Conservation (phyloP, 2,329 filamentous ascomycete species). For the Esteya vermicola region DNA sequence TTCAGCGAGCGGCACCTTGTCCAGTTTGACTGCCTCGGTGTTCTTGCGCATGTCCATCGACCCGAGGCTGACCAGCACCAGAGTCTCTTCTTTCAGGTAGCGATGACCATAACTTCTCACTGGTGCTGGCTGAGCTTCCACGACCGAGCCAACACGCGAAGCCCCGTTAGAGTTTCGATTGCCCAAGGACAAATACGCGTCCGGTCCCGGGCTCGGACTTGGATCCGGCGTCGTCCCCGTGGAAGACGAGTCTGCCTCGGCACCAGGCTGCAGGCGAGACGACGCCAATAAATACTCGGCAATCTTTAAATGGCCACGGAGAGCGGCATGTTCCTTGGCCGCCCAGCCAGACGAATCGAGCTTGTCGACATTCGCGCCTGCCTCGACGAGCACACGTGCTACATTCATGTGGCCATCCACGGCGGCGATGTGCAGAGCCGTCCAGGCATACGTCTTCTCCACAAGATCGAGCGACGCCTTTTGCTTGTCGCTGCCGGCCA, state of each 20-base stretch:
- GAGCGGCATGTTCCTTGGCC: slow-evolving; percentile 78
- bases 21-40: slow-evolving; percentile 67
- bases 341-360: slow-evolving; percentile 87
- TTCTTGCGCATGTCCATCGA: slow-evolving; percentile 88
- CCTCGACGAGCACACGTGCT: slow-evolving; percentile 62
- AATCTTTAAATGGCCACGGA: slow-evolving; percentile 77
- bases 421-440: slow-evolving; percentile 81
- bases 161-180: slow-evolving; percentile 39
- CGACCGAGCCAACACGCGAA: slow-evolving; percentile 29
- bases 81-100: slow-evolving; percentile 76
- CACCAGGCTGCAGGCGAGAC: slow-evolving; percentile 16
- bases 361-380: slow-evolving; percentile 61
- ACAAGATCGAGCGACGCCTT: slow-evolving; percentile 48
- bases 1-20: slow-evolving; percentile 73
- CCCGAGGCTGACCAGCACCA: slow-evolving; percentile 84
- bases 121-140: slow-evolving; percentile 38
- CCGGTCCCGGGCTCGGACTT: slow-evolving; percentile 19
- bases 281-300: slow-evolving; percentile 52
- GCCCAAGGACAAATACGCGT: slow-evolving; percentile 43
- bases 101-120: slow-evolving; percentile 94
- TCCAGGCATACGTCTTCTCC: slow-evolving; percentile 85
- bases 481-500: slow-evolving; percentile 53
- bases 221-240: background rate
- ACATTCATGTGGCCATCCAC: slow-evolving; percentile 74
- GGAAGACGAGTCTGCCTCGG: slow-evolving; percentile 9